A percentile compares a stretch with the other conserved stretches of the same genome.
phyloP scores from a whole-genome alignment of 1,284 basidiomycete genomes.

The Puccinia sorghi region DNA sequence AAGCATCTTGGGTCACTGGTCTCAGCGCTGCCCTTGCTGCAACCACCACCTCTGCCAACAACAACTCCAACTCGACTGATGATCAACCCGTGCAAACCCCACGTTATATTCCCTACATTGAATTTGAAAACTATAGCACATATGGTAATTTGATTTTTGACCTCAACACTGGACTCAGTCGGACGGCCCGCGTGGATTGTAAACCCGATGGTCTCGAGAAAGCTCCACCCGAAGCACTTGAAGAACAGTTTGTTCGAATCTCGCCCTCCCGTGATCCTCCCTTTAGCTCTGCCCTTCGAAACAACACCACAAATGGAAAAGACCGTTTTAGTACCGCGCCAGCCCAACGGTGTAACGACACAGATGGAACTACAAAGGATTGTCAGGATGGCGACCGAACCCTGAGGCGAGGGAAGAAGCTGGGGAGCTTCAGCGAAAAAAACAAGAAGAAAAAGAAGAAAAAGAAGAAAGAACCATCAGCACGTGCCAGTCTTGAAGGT shows the following conservation, averaged over 20 bases:
- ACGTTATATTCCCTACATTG: constrained; percentile 35
- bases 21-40: constrained; percentile 35
- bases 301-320: constrained; percentile 1
- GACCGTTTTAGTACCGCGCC: background rate
- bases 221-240: constrained; percentile 41
- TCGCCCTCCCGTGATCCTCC: constrained; percentile 1
- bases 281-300: background rate
- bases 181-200: constrained; percentile 9
- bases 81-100: constrained; percentile 27
- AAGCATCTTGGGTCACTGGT: constrained; percentile 30
- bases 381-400: background rate
- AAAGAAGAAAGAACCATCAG: constrained; percentile 13
- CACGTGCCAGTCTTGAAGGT: background rate
- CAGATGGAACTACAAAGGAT: background rate
- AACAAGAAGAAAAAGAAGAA: constrained; percentile 34
- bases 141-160: constrained; percentile 41
- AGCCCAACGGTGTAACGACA: background rate
- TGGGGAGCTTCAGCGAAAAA: constrained; percentile 12
- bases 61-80: constrained; percentile 12
- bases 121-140: constrained; percentile 31
- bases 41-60: background rate
- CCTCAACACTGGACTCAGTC: constrained; percentile 35
- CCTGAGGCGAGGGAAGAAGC: constrained; percentile 9
- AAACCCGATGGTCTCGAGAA: constrained; percentile 44
- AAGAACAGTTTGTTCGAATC: constrained; percentile 34